Conservation (phyloP, 768 basidiomycete species). For the Phlebiopsis flavidoalba region DNA sequence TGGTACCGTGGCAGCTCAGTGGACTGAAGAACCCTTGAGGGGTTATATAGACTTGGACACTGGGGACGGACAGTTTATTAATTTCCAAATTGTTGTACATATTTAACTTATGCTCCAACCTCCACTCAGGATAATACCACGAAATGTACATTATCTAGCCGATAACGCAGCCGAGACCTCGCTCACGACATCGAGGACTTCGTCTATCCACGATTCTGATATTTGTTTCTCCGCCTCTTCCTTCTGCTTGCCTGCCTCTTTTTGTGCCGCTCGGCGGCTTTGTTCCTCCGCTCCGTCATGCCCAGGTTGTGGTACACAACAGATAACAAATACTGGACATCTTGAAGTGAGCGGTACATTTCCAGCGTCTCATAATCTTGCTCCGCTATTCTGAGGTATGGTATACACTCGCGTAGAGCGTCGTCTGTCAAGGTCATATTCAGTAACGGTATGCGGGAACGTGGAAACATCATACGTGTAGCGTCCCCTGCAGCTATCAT, state of each 20-base stretch:
- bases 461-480: constrained; percentile 32
- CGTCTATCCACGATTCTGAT: constrained; percentile 47
- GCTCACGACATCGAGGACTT: constrained; percentile 53
- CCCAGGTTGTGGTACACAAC: constrained; percentile 70
- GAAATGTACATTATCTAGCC: constrained; percentile 1
- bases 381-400: constrained; percentile 59
- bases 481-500: constrained; percentile 54
- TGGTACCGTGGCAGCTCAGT: constrained; percentile 23
- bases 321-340: constrained; percentile 69
- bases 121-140: not conserved
- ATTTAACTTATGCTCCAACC: not conserved
- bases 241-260: constrained; percentile 36
- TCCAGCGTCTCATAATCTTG: constrained; percentile 57
- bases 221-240: constrained; percentile 37
- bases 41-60: not conserved
- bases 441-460: not conserved
- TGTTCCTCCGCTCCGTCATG: constrained; percentile 49
- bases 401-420: constrained; percentile 41
- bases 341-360: constrained; percentile 53
- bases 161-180: constrained; percentile 56
- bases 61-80: not conserved
- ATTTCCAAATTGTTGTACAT: not conserved
- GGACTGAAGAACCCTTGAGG: constrained; percentile 22
- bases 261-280: constrained; percentile 44
- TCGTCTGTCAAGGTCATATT: constrained; percentile 20